Percentiles rank a stretch among this genome's conserved stretches.
These are phyloP conservation scores for Lophium mytilinum DNA, from an alignment of 495 filamentous ascomycete genomes.

Conservation along the genomic window DNA sequence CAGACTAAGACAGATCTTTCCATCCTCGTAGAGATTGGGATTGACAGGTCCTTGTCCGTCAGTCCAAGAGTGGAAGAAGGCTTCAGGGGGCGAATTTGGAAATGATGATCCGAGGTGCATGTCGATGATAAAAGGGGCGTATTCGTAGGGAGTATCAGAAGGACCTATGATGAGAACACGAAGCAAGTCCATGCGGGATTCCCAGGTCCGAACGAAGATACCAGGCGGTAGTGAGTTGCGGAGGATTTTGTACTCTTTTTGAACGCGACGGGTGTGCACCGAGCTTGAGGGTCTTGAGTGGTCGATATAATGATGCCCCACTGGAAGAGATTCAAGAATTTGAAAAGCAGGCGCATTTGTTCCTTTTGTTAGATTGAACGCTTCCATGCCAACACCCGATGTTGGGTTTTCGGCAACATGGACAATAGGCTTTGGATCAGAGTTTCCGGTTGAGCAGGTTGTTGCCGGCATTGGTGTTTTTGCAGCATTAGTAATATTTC, in stretches of 20 bases:
- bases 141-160: conserved; percentile 52
- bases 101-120: conserved; percentile 42
- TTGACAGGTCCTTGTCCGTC: conserved; percentile 46
- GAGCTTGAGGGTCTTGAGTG: neutral
- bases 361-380: conserved; percentile 10
- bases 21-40: conserved; percentile 57
- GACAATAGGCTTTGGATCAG: neutral
- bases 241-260: conserved; percentile 52
- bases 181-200: conserved; percentile 48
- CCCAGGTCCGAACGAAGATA: conserved; percentile 53
- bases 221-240: conserved; percentile 45
- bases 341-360: conserved; percentile 33
- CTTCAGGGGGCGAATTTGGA: conserved; percentile 41
- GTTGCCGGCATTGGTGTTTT: neutral
- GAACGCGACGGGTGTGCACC: conserved; percentile 40
- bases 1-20: conserved; percentile 52
- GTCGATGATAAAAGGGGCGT: conserved; percentile 55
- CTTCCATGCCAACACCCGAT: neutral
- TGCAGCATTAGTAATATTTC: too few species aligned
- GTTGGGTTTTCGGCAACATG: neutral
- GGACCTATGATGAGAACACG: conserved; percentile 53
- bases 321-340: conserved; percentile 37
- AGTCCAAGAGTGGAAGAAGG: conserved; percentile 53
- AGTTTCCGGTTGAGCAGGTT: neutral
- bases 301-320: conserved; percentile 42